Conservation (phyloP, 2,329 filamentous ascomycete genomes). For the Trichoderma sp. region DNA sequence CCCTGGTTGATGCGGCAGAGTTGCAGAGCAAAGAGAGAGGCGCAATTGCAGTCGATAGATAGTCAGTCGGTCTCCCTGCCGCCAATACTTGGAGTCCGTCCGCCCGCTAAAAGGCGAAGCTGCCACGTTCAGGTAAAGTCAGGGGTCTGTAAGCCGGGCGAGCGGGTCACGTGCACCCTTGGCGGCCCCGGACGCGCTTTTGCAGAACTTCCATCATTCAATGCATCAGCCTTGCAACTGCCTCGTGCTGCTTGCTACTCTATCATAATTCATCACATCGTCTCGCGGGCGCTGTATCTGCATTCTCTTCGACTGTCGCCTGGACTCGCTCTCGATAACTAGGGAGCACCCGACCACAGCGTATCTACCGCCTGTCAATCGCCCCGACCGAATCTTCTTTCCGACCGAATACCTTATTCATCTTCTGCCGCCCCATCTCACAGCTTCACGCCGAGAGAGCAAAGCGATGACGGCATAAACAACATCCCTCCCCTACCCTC, state of each 20-base stretch:
- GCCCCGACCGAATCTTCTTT: not conserved
- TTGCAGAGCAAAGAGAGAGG: not conserved
- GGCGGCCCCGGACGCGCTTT: conserved; percentile 17
- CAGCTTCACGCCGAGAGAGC: not conserved
- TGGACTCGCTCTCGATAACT: too few species aligned
- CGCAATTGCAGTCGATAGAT: conserved; percentile 10
- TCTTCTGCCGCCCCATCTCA: not conserved
- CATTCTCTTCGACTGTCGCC: too few species aligned
- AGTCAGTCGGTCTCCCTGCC: not conserved
- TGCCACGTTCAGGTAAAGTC: conserved; percentile 57
- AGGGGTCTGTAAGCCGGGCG: conserved; percentile 33
- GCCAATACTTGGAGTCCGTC: conserved; percentile 3
- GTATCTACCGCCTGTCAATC: not conserved
- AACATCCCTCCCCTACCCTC: not conserved
- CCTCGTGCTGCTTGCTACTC: not conserved
- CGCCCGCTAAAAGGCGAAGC: conserved; percentile 40
- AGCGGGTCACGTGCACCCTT: conserved; percentile 41
- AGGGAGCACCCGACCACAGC: too few species aligned
- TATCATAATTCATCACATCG: too few species aligned
- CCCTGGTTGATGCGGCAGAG: not conserved
- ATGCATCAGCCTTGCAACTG: conserved; percentile 16
- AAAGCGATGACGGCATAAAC: conserved; percentile 26
- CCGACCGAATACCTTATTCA: not conserved
- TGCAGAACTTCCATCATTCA: not conserved
- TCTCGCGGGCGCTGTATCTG: too few species aligned